Evolutionary conservation across 495 filamentous ascomycete genomes (phyloP).

Genomic region (Recurvomyces mirabilis): DNA sequence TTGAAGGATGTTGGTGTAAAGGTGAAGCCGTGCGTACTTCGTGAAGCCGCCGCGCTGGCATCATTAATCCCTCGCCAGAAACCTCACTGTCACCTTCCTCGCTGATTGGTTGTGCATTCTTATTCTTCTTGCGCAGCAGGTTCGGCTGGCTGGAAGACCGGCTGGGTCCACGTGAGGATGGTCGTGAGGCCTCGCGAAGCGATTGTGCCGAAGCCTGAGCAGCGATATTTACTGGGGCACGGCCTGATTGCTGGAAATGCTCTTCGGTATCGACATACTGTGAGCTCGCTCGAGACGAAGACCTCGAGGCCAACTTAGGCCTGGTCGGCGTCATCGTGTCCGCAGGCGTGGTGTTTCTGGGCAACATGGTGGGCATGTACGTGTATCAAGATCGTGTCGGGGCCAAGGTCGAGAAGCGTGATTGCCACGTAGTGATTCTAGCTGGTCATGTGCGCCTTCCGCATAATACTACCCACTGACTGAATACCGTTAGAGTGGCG

Average conservation of each 20-base stretch:
- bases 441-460: no score
- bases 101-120: background rate
- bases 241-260: slow-evolving; percentile 14
- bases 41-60: no score
- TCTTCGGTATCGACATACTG: background rate
- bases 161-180: background rate
- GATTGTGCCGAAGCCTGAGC: slow-evolving; percentile 20
- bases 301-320: slow-evolving; percentile 5
- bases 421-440: no score
- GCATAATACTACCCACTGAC: no score
- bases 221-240: slow-evolving; percentile 5
- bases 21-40: background rate
- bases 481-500: no score
- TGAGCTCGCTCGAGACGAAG: slow-evolving; percentile 9
- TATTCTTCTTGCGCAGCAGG: slow-evolving; percentile 10
- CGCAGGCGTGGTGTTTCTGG: no score
- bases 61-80: no score
- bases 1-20: background rate
- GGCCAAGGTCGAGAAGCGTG: no score
- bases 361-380: no score
- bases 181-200: slow-evolving; percentile 13
- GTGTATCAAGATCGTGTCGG: no score
- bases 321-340: slow-evolving; percentile 5
- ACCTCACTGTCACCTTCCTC: no score
- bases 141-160: slow-evolving; percentile 11